phyloP scores from a whole-genome alignment of 1,284 basidiomycete species.

The Naganishia albida region DNA sequence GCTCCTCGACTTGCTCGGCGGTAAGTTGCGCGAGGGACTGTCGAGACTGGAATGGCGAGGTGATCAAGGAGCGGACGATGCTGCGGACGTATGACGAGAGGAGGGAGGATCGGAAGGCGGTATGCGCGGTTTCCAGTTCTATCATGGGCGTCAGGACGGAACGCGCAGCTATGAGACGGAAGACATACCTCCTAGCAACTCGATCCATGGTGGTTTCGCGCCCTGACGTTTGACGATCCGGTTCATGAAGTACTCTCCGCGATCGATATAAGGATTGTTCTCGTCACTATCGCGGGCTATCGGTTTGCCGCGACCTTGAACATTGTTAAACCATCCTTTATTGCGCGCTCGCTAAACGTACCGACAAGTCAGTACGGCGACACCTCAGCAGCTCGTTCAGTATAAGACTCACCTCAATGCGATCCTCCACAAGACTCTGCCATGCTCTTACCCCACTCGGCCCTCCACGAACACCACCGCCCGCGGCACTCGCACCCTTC shows the following conservation, averaged over 20 bases:
- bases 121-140: conserved; percentile 63
- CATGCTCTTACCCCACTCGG: conserved; percentile 67
- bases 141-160: conserved; percentile 1
- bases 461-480: conserved; percentile 45
- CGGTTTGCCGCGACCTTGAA: conserved; percentile 75
- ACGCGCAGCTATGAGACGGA: not conserved
- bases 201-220: conserved; percentile 87
- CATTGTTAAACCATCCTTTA: conserved; percentile 70
- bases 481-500: conserved; percentile 50
- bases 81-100: conserved; percentile 53
- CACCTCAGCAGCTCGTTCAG: not conserved
- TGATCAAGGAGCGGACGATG: conserved; percentile 30
- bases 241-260: conserved; percentile 74
- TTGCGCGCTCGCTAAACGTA: conserved; percentile 44
- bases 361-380: conserved; percentile 16
- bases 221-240: conserved; percentile 82
- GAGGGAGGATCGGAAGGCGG: conserved; percentile 66
- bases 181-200: conserved; percentile 68
- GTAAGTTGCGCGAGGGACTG: conserved; percentile 31
- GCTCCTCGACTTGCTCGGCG: conserved; percentile 24
- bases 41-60: conserved; percentile 29
- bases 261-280: conserved; percentile 73
- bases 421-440: conserved; percentile 73
- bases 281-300: conserved; percentile 65
- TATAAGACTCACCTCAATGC: conserved; percentile 65